Conservation (phyloP, 2,329 filamentous ascomycete species). For the Clarireedia monteithiana region DNA sequence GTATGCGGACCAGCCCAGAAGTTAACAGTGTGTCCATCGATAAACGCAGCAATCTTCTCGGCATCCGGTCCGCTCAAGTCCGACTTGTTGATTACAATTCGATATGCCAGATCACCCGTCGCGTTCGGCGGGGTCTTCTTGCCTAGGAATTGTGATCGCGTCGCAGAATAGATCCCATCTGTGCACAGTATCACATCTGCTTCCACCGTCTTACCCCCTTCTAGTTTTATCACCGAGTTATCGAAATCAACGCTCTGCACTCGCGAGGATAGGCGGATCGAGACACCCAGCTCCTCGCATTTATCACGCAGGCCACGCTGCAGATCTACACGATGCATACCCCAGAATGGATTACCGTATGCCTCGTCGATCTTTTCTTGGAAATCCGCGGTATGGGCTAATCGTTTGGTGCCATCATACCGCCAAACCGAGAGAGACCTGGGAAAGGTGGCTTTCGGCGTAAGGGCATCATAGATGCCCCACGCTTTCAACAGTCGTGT, state of each 20-base stretch:
- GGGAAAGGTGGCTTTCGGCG: constrained; percentile 32
- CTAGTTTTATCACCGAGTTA: constrained; percentile 15
- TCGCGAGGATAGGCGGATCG: constrained; percentile 32
- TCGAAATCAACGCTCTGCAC: constrained; percentile 27
- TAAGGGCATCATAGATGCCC: constrained; percentile 21
- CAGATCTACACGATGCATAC: constrained; percentile 41
- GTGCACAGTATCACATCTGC: constrained; percentile 55
- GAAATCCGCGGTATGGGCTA: constrained; percentile 20
- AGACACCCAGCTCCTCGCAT: constrained; percentile 33
- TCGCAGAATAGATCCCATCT: constrained; percentile 56
- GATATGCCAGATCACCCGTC: constrained; percentile 59
- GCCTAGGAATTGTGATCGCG: constrained; percentile 41
- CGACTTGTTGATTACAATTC: constrained; percentile 46
- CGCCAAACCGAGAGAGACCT: constrained; percentile 42
- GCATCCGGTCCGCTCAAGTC: constrained; percentile 34
- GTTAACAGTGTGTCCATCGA: constrained; percentile 36
- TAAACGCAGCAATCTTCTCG: constrained; percentile 42
- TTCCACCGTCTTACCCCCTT: constrained; percentile 27
- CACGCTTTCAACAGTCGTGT: constrained; percentile 25
- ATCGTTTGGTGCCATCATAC: constrained; percentile 39
- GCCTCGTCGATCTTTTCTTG: constrained; percentile 18
- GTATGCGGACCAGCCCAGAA: constrained; percentile 41
- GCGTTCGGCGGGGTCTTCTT: constrained; percentile 41
- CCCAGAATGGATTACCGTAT: constrained; percentile 33
- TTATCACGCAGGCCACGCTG: constrained; percentile 36